Percentiles rank a stretch among this genome's conserved stretches.
Evolutionary conservation across 352 stramenopile genomes (phyloP).

Genomic region (Phytophthora podocarpi): DNA sequence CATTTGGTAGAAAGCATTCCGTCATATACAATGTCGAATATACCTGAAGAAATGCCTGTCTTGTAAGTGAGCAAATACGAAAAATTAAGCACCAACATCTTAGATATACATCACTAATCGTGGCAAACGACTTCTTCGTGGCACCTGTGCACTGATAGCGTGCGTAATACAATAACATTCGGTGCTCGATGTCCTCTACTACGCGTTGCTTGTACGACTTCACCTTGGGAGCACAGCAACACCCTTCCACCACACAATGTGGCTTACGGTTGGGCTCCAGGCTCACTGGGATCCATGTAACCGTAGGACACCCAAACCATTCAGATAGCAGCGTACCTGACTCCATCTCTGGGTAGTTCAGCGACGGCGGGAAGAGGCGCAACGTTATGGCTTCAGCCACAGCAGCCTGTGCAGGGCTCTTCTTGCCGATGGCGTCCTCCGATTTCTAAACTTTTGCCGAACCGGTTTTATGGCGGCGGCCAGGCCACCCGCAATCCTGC

Average conservation of each 20-base stretch:
- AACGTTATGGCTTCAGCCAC: background rate
- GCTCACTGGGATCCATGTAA: background rate
- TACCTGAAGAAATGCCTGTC: slow-evolving; percentile 2
- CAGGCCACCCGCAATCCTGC: too few relatives aligned
- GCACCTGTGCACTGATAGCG: too few relatives aligned
- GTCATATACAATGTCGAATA: slow-evolving; percentile 13
- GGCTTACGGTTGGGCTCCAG: background rate
- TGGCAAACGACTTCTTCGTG: too few relatives aligned
- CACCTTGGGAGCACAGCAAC: background rate
- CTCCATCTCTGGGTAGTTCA: background rate
- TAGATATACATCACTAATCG: background rate
- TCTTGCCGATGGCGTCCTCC: too few relatives aligned
- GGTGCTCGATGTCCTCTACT: background rate
- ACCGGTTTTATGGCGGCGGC: too few relatives aligned
- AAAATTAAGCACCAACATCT: slow-evolving; percentile 1
- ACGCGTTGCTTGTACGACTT: background rate
- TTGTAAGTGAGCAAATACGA: slow-evolving; percentile 9
- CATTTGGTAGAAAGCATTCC: slow-evolving; percentile 1
- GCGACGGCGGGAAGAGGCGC: background rate
- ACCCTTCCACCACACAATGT: background rate
- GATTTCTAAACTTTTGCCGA: too few relatives aligned
- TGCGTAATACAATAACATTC: background rate
- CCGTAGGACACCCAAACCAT: background rate
- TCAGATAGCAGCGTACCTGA: background rate
- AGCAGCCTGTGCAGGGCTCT: background rate